These are phyloP conservation scores for Rhododendron henanense DNA, from an alignment of 148 eudicot genomes.

Conservation along the genomic window DNA sequence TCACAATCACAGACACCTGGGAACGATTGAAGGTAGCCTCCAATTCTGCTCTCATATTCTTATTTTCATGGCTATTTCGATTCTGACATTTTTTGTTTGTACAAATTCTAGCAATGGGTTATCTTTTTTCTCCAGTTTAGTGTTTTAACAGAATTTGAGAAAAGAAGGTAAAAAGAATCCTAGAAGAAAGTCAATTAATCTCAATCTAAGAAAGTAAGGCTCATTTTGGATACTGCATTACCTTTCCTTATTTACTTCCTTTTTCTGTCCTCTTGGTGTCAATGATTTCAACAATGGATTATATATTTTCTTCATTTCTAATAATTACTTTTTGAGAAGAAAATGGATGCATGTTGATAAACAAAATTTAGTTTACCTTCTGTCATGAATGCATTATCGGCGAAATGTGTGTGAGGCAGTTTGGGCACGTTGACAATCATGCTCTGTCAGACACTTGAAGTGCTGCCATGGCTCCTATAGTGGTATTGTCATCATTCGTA, in stretches of 20 bases:
- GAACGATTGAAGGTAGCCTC: slow-evolving; percentile 58
- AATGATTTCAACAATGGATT: neutral
- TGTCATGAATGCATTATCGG: neutral
- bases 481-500: neutral
- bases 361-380: neutral
- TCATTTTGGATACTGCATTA: neutral
- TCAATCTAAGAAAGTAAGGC: neutral
- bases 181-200: neutral
- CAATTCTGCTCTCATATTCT: neutral
- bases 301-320: neutral
- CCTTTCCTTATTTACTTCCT: neutral
- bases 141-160: neutral
- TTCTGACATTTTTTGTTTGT: neutral
- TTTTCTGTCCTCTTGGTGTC: neutral
- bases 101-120: neutral
- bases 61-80: neutral
- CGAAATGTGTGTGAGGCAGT: neutral
- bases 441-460: neutral
- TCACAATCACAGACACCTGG: slow-evolving; percentile 80
- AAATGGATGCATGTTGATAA: neutral
- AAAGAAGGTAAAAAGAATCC: neutral
- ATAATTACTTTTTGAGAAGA: neutral
- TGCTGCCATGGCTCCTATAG: neutral
- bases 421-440: neutral
- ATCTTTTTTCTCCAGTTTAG: neutral